Percentiles rank a stretch among this genome's conserved stretches.
Conservation (phyloP, 1,284 basidiomycete genomes). For the Ganoderma meredithae region DNA sequence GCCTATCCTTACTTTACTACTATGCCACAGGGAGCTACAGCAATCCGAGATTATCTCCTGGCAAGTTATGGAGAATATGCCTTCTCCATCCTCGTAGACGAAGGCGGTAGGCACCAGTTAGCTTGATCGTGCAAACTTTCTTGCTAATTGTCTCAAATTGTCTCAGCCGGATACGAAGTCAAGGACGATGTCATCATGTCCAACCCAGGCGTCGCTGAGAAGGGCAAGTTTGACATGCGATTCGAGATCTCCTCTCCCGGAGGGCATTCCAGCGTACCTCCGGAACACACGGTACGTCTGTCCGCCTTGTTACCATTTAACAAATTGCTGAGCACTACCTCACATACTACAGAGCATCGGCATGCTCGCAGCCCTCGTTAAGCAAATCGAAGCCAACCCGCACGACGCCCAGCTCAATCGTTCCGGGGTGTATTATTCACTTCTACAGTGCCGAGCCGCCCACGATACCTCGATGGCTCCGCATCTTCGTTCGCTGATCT, state of each 20-base stretch:
- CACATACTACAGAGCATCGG: slow-evolving; percentile 56
- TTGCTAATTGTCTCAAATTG: slow-evolving; percentile 6
- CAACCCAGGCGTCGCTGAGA: slow-evolving; percentile 65
- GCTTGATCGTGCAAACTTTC: neutral
- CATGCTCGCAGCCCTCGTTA: slow-evolving; percentile 58
- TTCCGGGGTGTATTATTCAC: slow-evolving; percentile 38
- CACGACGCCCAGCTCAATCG: slow-evolving; percentile 45
- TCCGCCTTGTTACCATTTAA: too few relatives aligned
- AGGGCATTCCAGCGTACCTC: slow-evolving; percentile 73
- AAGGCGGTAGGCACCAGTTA: slow-evolving; percentile 46
- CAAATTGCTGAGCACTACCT: neutral
- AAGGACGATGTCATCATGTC: slow-evolving; percentile 50
- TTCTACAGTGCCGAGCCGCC: slow-evolving; percentile 49
- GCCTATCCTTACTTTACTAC: neutral
- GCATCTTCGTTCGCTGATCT: slow-evolving; percentile 47
- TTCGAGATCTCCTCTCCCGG: slow-evolving; percentile 61
- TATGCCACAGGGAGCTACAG: slow-evolving; percentile 54
- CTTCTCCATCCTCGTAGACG: slow-evolving; percentile 64
- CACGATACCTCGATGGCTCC: slow-evolving; percentile 52
- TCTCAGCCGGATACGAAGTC: slow-evolving; percentile 43
- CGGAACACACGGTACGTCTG: slow-evolving; percentile 55
- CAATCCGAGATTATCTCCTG: slow-evolving; percentile 56
- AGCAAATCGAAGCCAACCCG: slow-evolving; percentile 58
- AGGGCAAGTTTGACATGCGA: slow-evolving; percentile 68
- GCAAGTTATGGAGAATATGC: slow-evolving; percentile 58